phyloP scores from a whole-genome alignment of 306 rosid species.

The Glycine tomentella region DNA sequence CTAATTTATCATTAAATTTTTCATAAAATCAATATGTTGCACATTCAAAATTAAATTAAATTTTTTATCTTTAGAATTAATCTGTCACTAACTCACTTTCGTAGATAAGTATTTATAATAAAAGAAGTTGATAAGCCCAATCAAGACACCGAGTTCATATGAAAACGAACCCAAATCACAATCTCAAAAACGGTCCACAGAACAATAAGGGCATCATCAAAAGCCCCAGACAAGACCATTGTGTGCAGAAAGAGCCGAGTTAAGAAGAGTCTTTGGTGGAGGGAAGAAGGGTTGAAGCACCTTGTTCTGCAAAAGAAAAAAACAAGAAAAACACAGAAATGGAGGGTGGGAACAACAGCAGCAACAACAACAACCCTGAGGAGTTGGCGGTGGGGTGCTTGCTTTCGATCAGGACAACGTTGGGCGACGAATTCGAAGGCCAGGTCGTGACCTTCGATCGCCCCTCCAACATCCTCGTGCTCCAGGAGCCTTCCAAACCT shows the following conservation, averaged over 20 bases:
- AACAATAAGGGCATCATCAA: background rate
- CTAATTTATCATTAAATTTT: too few species aligned
- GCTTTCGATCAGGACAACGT: constrained; percentile 81
- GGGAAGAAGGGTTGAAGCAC: background rate
- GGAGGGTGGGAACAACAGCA: constrained; percentile 53
- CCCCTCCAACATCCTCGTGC: constrained; percentile 79
- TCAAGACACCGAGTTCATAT: background rate
- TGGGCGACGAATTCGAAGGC: constrained; percentile 86
- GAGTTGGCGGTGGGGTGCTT: constrained; percentile 79
- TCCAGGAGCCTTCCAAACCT: constrained; percentile 78
- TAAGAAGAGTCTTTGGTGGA: background rate
- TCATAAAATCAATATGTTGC: too few species aligned
- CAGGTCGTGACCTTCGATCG: constrained; percentile 91
- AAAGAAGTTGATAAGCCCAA: background rate
- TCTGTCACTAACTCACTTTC: too few species aligned
- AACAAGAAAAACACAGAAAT: constrained; percentile 28
- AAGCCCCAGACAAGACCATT: background rate
- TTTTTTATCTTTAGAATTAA: too few species aligned
- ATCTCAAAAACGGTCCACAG: background rate
- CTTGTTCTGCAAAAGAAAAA: background rate
- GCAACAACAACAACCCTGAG: constrained; percentile 53
- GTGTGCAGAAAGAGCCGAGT: background rate
- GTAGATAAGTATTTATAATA: too few species aligned
- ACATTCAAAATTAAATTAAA: too few species aligned
- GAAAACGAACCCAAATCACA: background rate